Base-by-base conservation (phyloP, 2,329 filamentous ascomycete genomes). In the Penicillium sp. region DNA sequence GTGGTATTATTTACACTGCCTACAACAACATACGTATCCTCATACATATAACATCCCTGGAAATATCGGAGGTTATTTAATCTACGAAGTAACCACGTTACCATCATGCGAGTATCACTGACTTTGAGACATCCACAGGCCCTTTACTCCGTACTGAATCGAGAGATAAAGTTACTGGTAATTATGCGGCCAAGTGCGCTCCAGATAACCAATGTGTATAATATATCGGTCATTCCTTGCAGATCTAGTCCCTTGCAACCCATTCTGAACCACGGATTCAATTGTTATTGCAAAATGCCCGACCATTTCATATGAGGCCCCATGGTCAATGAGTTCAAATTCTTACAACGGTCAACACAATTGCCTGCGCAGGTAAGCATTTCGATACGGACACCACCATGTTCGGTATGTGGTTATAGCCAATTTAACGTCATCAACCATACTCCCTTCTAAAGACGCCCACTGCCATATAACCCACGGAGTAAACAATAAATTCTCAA, bases 191-290 rank as follows among this genome's bases (percentile, higher is more conserved):
- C n/a, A 22, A 42, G 13, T 35, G 34, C 48, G 34, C 39, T 16
- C 18, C 11, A 13, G 43, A 52, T 22, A 13, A n/a, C 18, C 6
- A 34, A 16, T 29, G 31, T 50, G 9, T 35, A 22, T 26, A 7
- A 43, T 56, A 10, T 29, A 53, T 48, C 31, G 8, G 18, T 2
- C 48, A 49, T 42, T 22, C 54, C 54, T 56, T 53, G 54, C 54
- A 56, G 43, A 38, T 47, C 20, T n/a, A 48, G 42, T 38, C 53
- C 53, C 53, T 53, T 45, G 42, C 48, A 55, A 45, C 44, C 5
- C 16, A 24, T 34, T 26, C 18, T 40, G 20, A 46, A 35, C 32
- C 43, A 53, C 24, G 24, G 6, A 18, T 37, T 40, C 26, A 13
- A 47, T 29, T 46, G 14, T 20, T 5, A 34, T 46, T 22, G 31